A percentile compares a stretch with the other conserved stretches of the same genome.
phyloP scores from a whole-genome alignment of 176 grass and related monocot species.

The Aegilops bicornis region DNA sequence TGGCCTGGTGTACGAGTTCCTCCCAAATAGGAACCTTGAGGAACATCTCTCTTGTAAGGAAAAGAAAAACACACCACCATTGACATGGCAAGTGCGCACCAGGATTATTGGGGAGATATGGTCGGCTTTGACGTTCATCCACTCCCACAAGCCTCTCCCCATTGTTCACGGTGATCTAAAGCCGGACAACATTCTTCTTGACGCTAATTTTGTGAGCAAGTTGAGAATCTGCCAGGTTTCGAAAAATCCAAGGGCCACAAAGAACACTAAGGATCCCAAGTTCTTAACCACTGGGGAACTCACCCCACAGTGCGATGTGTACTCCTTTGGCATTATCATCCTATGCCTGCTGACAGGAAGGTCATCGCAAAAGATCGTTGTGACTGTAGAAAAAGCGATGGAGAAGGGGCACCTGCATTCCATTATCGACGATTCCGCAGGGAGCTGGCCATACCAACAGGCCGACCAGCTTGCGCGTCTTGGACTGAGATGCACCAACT shows the following conservation, averaged over 20 bases:
- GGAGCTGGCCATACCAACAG: conserved; percentile 67
- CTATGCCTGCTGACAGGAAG: conserved; percentile 63
- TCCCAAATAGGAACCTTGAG: conserved; percentile 61
- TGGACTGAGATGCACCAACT: conserved; percentile 47
- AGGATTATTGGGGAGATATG: conserved; percentile 69
- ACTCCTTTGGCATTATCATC: conserved; percentile 75
- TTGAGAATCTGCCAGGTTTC: conserved; percentile 44
- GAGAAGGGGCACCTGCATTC: conserved; percentile 51
- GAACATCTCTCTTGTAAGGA: conserved; percentile 36
- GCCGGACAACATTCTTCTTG: conserved; percentile 62
- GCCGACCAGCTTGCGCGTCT: conserved; percentile 64
- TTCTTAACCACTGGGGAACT: conserved; percentile 47
- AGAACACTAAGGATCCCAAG: conserved; percentile 41
- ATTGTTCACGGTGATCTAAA: conserved; percentile 70
- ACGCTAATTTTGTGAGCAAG: conserved; percentile 63
- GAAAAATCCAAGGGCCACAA: conserved; percentile 23
- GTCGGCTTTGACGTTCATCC: conserved; percentile 65
- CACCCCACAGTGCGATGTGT: conserved; percentile 50
- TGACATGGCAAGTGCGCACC: conserved; percentile 60
- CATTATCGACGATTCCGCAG: conserved; percentile 51
- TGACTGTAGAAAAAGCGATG: conserved; percentile 46
- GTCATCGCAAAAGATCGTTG: conserved; percentile 29
- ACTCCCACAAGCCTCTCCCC: conserved; percentile 52
- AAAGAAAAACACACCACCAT: conserved; percentile 31
- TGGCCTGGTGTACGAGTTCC: conserved; percentile 50